Evolutionary conservation across 129 eudicot species (phyloP).

Genomic region (Dittrichia graveolens): DNA sequence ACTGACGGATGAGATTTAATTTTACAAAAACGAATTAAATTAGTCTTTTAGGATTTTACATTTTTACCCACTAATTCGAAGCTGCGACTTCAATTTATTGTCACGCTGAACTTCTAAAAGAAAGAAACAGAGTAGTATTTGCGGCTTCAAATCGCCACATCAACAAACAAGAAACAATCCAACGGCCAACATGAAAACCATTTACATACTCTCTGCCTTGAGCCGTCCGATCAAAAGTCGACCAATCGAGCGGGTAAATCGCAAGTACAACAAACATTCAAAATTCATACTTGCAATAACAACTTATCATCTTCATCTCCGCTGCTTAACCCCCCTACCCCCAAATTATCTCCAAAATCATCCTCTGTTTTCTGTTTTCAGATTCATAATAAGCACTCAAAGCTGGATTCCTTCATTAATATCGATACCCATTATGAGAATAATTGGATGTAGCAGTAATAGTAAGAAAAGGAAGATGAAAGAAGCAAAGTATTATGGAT

Average conservation of each 20-base stretch:
- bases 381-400: neutral
- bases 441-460: conserved; percentile 20
- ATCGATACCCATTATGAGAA: conserved; percentile 25
- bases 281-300: conserved; percentile 30
- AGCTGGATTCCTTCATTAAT: conserved; percentile 26
- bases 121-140: neutral
- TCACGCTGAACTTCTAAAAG: neutral
- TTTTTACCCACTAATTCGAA: too few relatives aligned
- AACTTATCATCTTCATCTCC: conserved; percentile 14
- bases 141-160: conserved; percentile 26
- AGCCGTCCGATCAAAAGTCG: conserved; percentile 13
- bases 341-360: neutral
- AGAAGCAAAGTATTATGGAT: conserved; percentile 46
- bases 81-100: too few relatives aligned
- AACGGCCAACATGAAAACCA: conserved; percentile 23
- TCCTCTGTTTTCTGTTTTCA: neutral
- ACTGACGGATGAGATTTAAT: too few relatives aligned
- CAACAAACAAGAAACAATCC: conserved; percentile 18
- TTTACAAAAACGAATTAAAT: too few relatives aligned
- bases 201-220: neutral
- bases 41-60: too few relatives aligned
- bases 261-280: conserved; percentile 31
- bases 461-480: conserved; percentile 42
- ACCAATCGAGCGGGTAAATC: conserved; percentile 27
- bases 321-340: too few relatives aligned